A percentile compares a stretch with the other conserved stretches of the same genome.
Conservation (phyloP, 345 rosid species). For the Rhodomyrtus tomentosa region DNA sequence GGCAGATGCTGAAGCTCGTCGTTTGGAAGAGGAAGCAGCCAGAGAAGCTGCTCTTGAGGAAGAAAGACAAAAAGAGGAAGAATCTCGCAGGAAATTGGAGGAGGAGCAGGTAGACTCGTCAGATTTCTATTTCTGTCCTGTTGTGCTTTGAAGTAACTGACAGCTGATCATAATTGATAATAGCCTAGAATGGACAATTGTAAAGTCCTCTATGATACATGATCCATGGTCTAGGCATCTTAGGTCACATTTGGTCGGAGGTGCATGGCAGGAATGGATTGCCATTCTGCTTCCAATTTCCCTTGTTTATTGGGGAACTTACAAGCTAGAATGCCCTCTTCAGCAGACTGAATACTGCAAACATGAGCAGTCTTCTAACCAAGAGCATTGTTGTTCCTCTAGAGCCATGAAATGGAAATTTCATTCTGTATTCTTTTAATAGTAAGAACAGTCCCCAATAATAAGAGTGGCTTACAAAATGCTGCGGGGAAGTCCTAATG, state of each 20-base stretch:
- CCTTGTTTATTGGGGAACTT: neutral
- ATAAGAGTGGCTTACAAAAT: neutral
- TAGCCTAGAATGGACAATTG: neutral
- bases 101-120: constrained; percentile 63
- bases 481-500: neutral
- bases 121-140: neutral
- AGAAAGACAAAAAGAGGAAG: constrained; percentile 69
- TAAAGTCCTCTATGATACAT: neutral
- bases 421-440: neutral
- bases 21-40: constrained; percentile 58
- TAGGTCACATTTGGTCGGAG: neutral
- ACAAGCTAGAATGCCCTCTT: neutral
- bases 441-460: neutral
- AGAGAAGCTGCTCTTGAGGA: constrained; percentile 71
- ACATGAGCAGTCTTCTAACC: neutral
- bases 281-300: neutral
- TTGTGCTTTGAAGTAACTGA: neutral
- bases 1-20: constrained; percentile 83
- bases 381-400: neutral
- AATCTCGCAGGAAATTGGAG: constrained; percentile 56
- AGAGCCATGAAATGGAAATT: neutral
- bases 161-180: neutral
- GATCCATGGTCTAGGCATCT: neutral
- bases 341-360: neutral
- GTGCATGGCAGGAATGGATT: neutral